Conservation (phyloP, 2,329 filamentous ascomycete genomes). For the Mariannaea elegans region DNA sequence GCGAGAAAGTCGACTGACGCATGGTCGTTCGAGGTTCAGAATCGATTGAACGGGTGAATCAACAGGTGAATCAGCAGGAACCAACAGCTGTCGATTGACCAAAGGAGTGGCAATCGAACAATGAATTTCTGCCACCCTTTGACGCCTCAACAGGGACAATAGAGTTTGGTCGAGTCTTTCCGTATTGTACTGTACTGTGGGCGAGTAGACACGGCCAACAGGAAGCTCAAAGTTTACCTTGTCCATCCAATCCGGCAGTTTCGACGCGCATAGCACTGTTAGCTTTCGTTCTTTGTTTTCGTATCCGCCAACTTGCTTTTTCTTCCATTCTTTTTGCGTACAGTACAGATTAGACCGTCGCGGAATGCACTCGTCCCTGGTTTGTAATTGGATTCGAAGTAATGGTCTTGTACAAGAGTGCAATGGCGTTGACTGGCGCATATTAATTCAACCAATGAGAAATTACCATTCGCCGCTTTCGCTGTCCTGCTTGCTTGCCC, state of each 20-base stretch:
- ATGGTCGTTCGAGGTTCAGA: constrained; percentile 5
- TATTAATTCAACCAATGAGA: no score
- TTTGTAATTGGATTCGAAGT: background rate
- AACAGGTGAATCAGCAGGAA: background rate
- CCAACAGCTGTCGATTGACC: no score
- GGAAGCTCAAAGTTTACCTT: constrained; percentile 23
- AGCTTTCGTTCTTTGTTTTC: background rate
- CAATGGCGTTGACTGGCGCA: constrained; percentile 3
- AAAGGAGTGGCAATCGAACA: no score
- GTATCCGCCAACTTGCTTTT: background rate
- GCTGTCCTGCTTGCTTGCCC: background rate
- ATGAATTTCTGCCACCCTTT: constrained; percentile 25
- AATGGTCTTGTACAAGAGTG: background rate
- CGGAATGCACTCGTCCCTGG: background rate
- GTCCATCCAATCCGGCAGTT: constrained; percentile 36
- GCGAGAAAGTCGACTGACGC: background rate
- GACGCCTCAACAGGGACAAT: constrained; percentile 22
- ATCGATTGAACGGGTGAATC: constrained; percentile 1
- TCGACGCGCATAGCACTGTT: constrained; percentile 11
- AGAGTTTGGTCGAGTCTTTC: constrained; percentile 18
- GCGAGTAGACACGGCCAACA: background rate
- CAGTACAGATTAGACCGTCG: background rate
- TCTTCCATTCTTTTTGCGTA: no score
- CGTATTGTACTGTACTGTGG: no score
- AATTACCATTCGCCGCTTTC: background rate